Percentiles rank a stretch among this genome's conserved stretches.
Conservation (phyloP, 306 rosid genomes). For the Corylus avellana region DNA sequence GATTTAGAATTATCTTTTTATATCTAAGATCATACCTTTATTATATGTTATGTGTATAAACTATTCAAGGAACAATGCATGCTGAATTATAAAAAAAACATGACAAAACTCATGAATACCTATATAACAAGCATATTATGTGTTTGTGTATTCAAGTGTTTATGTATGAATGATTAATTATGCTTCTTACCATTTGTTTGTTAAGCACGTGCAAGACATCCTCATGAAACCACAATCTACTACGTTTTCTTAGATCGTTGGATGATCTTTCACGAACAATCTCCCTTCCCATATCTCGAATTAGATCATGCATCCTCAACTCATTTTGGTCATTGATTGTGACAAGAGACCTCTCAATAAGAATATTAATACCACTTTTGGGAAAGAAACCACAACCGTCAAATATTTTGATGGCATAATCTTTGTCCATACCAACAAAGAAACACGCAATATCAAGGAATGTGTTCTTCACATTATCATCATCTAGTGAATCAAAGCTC, state of each 20-base stretch:
- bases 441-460: constrained; percentile 48
- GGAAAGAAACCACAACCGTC: constrained; percentile 42
- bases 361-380: constrained; percentile 26
- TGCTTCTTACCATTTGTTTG: background rate
- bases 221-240: constrained; percentile 18
- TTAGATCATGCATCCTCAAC: constrained; percentile 27
- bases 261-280: constrained; percentile 23
- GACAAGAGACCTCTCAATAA: constrained; percentile 31
- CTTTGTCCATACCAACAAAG: constrained; percentile 32
- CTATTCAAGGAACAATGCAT: too few species aligned
- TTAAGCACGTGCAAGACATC: background rate
- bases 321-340: constrained; percentile 7
- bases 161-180: too few species aligned
- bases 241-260: constrained; percentile 8
- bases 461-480: constrained; percentile 20
- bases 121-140: background rate
- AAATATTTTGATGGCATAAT: constrained; percentile 10
- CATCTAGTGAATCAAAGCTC: constrained; percentile 27
- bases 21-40: too few species aligned
- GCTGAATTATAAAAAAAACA: too few species aligned
- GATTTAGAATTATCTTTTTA: too few species aligned
- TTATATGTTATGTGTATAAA: too few species aligned
- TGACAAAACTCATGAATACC: too few species aligned
- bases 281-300: constrained; percentile 46
- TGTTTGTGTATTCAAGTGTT: too few species aligned